A percentile compares a stretch with the other conserved stretches of the same genome.
phyloP scores from a whole-genome alignment of 345 rosid species.

The Eucalyptus victrix region DNA sequence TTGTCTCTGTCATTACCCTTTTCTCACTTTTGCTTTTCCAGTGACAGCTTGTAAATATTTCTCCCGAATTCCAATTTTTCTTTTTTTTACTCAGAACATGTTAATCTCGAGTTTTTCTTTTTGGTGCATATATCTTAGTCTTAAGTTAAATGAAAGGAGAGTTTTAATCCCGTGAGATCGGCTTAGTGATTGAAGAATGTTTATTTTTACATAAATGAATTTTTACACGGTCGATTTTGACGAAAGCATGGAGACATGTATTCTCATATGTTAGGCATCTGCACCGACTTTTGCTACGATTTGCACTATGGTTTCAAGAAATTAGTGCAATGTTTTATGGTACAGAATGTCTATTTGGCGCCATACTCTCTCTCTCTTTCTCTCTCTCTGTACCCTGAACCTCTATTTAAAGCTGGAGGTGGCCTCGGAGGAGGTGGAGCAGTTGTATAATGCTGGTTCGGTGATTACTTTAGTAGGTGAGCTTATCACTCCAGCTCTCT shows the following conservation, averaged over 20 bases:
- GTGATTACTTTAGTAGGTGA: neutral
- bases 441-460: neutral
- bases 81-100: neutral
- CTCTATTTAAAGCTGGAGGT: neutral
- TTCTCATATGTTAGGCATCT: neutral
- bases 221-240: neutral
- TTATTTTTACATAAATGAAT: neutral
- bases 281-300: neutral
- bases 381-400: neutral
- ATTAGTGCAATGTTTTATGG: neutral
- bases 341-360: neutral
- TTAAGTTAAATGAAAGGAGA: neutral
- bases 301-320: neutral
- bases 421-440: neutral
- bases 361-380: neutral
- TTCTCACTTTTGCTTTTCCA: neutral
- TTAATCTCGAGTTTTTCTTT: neutral
- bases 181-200: neutral
- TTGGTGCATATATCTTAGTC: neutral
- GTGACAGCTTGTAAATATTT: neutral
- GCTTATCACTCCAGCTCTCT: neutral
- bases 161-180: neutral
- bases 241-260: neutral
- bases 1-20: neutral
- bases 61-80: neutral